Evolutionary conservation across 192 early-diverging fungal genomes (phyloP).

Genomic region (Jimgerdemannia flammicorona): DNA sequence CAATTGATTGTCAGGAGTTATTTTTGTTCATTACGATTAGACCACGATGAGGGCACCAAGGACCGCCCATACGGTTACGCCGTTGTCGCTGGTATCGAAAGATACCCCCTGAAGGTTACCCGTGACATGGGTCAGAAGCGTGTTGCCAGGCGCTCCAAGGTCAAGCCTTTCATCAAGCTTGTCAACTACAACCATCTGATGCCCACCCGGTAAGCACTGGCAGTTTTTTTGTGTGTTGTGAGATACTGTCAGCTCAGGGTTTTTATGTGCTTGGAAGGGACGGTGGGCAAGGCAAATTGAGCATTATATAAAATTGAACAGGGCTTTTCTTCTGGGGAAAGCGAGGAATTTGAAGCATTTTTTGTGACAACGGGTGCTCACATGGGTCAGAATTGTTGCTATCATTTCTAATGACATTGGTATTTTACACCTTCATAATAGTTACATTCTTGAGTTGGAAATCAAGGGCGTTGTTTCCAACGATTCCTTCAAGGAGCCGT

Average conservation of each 20-base stretch:
- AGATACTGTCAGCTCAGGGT: background rate
- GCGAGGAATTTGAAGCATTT: background rate
- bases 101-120: constrained; percentile 97
- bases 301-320: background rate
- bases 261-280: background rate
- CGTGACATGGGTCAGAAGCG: constrained; percentile 92
- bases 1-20: background rate
- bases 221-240: background rate
- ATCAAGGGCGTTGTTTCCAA: constrained; percentile 83
- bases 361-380: too few species aligned
- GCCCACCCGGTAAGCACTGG: constrained; percentile 83
- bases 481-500: constrained; percentile 93
- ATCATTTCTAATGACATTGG: background rate
- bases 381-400: background rate
- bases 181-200: constrained; percentile 99
- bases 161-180: constrained; percentile 99
- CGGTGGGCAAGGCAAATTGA: too few species aligned
- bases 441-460: constrained; percentile 94
- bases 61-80: constrained; percentile 97
- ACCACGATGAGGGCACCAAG: constrained; percentile 95
- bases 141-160: constrained; percentile 93
- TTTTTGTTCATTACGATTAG: constrained; percentile 27
- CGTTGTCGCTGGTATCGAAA: constrained; percentile 96
- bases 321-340: background rate
- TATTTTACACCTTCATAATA: constrained; percentile 10